phyloP scores from a whole-genome alignment of 306 rosid species.

The Pachyrhizus erosus region DNA sequence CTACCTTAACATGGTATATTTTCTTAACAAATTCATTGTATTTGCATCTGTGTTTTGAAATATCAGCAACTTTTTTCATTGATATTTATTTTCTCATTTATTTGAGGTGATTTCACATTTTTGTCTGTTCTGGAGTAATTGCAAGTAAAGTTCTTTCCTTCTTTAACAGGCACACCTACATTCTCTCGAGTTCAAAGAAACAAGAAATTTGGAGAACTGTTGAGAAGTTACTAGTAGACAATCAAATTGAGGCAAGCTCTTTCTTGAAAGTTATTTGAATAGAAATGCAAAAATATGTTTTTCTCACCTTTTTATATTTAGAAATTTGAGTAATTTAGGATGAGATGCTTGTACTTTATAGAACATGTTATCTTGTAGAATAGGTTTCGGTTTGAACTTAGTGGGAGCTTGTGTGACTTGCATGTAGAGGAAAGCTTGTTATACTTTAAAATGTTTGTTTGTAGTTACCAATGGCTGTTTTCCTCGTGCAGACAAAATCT shows the following conservation, averaged over 20 bases:
- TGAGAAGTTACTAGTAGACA: slow-evolving; percentile 91
- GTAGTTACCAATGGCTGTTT: slow-evolving; percentile 15
- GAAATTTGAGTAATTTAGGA: slow-evolving; percentile 23
- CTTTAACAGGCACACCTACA: slow-evolving; percentile 86
- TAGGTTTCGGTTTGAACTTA: slow-evolving; percentile 17
- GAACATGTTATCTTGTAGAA: slow-evolving; percentile 8
- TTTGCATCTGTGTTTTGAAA: slow-evolving; percentile 26
- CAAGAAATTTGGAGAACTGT: slow-evolving; percentile 88
- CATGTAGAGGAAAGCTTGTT: slow-evolving; percentile 16
- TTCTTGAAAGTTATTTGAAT: slow-evolving; percentile 13
- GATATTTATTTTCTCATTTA: slow-evolving; percentile 34
- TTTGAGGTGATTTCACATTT: slow-evolving; percentile 12
- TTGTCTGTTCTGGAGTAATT: slow-evolving; percentile 33
- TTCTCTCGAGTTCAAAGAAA: slow-evolving; percentile 74
- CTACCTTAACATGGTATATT: neutral
- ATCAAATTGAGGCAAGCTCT: slow-evolving; percentile 95
- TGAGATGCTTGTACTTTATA: slow-evolving; percentile 24
- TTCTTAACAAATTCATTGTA: slow-evolving; percentile 20
- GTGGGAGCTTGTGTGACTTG: slow-evolving; percentile 22
- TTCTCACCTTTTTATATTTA: slow-evolving; percentile 4
- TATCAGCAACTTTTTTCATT: slow-evolving; percentile 15
- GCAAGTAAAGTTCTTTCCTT: slow-evolving; percentile 30
- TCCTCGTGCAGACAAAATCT: slow-evolving; percentile 15
- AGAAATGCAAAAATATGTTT: slow-evolving; percentile 2
- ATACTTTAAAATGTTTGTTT: neutral